phyloP scores from a whole-genome alignment of 768 basidiomycete species.

The Pulveroboletus sp. region DNA sequence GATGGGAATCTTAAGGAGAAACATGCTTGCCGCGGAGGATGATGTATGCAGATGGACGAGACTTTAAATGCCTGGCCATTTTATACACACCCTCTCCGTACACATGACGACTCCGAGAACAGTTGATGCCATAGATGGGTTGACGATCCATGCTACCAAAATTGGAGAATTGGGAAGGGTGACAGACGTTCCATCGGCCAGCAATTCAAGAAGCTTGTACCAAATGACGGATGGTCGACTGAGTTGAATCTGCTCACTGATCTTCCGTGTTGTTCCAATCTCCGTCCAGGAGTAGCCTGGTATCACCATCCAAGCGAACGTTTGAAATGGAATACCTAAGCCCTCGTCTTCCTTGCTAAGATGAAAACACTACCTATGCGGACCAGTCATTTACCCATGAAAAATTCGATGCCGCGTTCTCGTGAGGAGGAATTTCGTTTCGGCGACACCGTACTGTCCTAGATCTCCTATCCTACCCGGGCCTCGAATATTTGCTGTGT shows the following conservation, averaged over 20 bases:
- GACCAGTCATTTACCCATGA: not conserved
- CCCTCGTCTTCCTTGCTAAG: not conserved
- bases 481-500: too few species aligned
- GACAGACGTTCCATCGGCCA: not conserved
- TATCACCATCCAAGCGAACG: not conserved
- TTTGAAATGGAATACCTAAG: not conserved
- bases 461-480: too few species aligned
- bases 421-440: too few species aligned
- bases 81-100: constrained; percentile 12
- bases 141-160: too few species aligned
- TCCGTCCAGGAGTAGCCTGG: too few species aligned
- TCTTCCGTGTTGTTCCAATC: not conserved
- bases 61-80: not conserved
- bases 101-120: constrained; percentile 11
- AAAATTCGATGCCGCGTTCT: too few species aligned
- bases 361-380: not conserved
- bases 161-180: not conserved
- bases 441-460: too few species aligned
- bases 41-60: too few species aligned
- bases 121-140: not conserved
- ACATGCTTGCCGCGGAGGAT: constrained; percentile 10
- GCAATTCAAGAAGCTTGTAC: not conserved
- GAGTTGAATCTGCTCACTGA: not conserved
- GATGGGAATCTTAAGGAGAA: constrained; percentile 16
- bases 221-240: too few species aligned